These are phyloP conservation scores for Bacterosira constricta DNA, from an alignment of 108 stramenopile species.

Conservation along the genomic window DNA sequence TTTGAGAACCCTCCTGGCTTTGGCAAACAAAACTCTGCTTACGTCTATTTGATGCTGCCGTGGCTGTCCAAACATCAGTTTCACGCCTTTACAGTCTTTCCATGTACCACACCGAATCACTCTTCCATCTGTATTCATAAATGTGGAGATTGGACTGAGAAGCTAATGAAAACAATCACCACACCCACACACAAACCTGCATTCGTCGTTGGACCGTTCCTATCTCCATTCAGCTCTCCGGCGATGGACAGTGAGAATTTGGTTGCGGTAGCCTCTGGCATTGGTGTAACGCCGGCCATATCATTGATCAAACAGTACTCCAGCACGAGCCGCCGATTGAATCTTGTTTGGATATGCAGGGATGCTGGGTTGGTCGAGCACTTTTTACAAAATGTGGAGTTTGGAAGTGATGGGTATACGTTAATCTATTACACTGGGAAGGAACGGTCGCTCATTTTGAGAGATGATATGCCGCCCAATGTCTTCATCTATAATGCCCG, in stretches of 20 bases:
- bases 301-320: slow-evolving; percentile 32
- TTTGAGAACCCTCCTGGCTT: slow-evolving; percentile 47
- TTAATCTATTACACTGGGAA: slow-evolving; percentile 49
- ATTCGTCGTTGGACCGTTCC: slow-evolving; percentile 37
- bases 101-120: slow-evolving; percentile 11
- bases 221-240: slow-evolving; percentile 28
- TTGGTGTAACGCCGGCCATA: slow-evolving; percentile 44
- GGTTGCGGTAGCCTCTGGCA: slow-evolving; percentile 46
- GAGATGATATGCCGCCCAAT: slow-evolving; percentile 30
- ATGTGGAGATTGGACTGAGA: slow-evolving; percentile 37
- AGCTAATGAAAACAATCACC: slow-evolving; percentile 29
- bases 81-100: slow-evolving; percentile 49
- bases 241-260: slow-evolving; percentile 37
- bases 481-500: slow-evolving; percentile 34
- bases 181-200: slow-evolving; percentile 32
- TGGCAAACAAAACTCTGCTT: slow-evolving; percentile 33
- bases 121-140: slow-evolving; percentile 37
- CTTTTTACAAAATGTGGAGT: slow-evolving; percentile 32
- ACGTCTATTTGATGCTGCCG: slow-evolving; percentile 45
- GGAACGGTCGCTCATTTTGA: slow-evolving; percentile 14
- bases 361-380: slow-evolving; percentile 43
- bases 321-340: slow-evolving; percentile 22
- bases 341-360: slow-evolving; percentile 47
- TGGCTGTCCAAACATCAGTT: slow-evolving; percentile 42
- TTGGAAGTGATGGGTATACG: slow-evolving; percentile 11